These are phyloP conservation scores for Podaxis sp. DNA, from an alignment of 768 basidiomycete genomes.

Conservation along the genomic window DNA sequence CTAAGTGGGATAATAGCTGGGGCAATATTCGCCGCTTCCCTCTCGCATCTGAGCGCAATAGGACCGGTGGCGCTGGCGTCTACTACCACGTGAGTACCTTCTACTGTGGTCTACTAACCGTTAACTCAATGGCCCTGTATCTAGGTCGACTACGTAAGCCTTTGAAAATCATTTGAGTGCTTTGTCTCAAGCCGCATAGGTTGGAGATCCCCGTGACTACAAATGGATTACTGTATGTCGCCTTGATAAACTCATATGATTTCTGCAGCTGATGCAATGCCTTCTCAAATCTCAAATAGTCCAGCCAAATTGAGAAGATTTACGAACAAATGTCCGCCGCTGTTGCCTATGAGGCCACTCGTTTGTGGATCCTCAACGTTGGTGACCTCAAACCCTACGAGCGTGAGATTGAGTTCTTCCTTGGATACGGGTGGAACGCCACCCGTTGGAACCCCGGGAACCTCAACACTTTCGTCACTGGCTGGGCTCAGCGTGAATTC, in stretches of 20 bases:
- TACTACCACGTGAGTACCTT: slow-evolving; percentile 58
- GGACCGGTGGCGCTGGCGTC: slow-evolving; percentile 67
- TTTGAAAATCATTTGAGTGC: background rate
- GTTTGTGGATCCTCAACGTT: slow-evolving; percentile 72
- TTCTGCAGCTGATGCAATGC: background rate
- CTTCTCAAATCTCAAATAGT: slow-evolving; percentile 27
- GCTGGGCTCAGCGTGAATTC: slow-evolving; percentile 69
- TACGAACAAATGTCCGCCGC: slow-evolving; percentile 73
- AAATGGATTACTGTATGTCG: slow-evolving; percentile 63
- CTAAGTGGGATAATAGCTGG: slow-evolving; percentile 38
- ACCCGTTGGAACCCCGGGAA: slow-evolving; percentile 55
- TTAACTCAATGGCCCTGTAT: slow-evolving; percentile 1
- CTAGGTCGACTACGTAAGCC: slow-evolving; percentile 47
- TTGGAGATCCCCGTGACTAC: slow-evolving; percentile 65
- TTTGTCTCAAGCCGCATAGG: slow-evolving; percentile 30
- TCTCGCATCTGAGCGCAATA: slow-evolving; percentile 47
- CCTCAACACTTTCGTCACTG: slow-evolving; percentile 46
- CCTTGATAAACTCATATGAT: background rate
- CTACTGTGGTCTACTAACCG: background rate
- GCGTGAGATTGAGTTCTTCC: slow-evolving; percentile 67
- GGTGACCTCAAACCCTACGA: slow-evolving; percentile 78
- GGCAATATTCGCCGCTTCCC: slow-evolving; percentile 70
- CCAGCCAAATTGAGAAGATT: slow-evolving; percentile 54
- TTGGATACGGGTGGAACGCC: slow-evolving; percentile 60
- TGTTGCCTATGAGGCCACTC: slow-evolving; percentile 52